Evolutionary conservation across 805 yeast genomes (phyloP), one percentile per base, ranked within the genome.

Genomic region (Saccharomycopsis sp.): DNA sequence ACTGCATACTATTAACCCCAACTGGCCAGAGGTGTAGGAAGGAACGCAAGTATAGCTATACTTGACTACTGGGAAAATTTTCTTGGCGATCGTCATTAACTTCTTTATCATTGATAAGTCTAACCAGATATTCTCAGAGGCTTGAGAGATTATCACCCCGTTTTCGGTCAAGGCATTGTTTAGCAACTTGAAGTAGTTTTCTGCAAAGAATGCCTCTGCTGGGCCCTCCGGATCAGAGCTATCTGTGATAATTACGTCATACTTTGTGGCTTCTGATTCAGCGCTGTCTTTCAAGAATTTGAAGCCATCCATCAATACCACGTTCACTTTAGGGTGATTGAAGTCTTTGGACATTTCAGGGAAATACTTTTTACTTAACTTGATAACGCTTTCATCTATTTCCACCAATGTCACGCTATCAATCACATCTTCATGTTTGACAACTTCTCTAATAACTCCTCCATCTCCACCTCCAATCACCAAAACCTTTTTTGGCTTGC

Each of bases 181-280:
- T 71, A 92, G 79, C 62, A 92, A 81, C 73, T 86, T 80, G 53
- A 91, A 92, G 79, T 92, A 92, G 29, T 91, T 89, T 71, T 88
- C 86, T 76, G 91, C 96, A 83, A 94, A 94, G 55, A 92, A 80
- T 41, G 89, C 79, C 73, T 86, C 97, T 54, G 98, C 98, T 37
- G 99, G 98, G 57, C 98, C 99, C 73, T 92, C 98, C 53, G 98
- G 98, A 73, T 92, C 98, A 37, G 97, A 89, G 34, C 97, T 91
- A 72, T 92, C 99, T 54, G 98, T 92, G 72, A 92, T 87, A 73
- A 92, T 92, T 52, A 91, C 97, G 70, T 92, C 99, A 67, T 89
- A 92, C 58, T 89, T 81, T 76, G 89, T 87, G 50, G 46, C 18
- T 34, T 58, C 57, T 12, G 37, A 29, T 29, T 29, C 37, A 72